A percentile compares a stretch with the other conserved stretches of the same genome.
Conservation (phyloP, 108 stramenopile species). For the Nitzschia putrida region DNA sequence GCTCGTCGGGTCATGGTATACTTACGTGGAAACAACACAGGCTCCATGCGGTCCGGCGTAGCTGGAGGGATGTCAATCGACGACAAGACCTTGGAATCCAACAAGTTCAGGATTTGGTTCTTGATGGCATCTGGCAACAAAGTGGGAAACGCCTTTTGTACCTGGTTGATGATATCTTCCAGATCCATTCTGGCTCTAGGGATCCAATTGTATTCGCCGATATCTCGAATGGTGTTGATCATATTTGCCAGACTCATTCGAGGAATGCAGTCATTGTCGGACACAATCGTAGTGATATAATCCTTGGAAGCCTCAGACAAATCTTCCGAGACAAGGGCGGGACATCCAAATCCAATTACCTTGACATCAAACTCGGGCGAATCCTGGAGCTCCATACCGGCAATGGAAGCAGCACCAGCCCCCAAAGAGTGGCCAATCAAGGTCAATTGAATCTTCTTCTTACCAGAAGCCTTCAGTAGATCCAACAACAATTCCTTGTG, state of each 20-base stretch:
- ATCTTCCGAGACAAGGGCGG: conserved; percentile 61
- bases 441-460: conserved; percentile 61
- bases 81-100: conserved; percentile 16
- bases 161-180: conserved; percentile 52
- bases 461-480: conserved; percentile 47
- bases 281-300: conserved; percentile 70
- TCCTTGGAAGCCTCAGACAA: conserved; percentile 57
- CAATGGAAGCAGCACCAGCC: conserved; percentile 78
- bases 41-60: conserved; percentile 25
- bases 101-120: conserved; percentile 13
- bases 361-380: conserved; percentile 45
- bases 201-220: conserved; percentile 62
- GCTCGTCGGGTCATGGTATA: background rate
- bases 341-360: conserved; percentile 81
- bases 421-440: conserved; percentile 77
- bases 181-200: conserved; percentile 57
- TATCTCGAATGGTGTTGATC: conserved; percentile 60
- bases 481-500: conserved; percentile 57
- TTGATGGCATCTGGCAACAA: conserved; percentile 19
- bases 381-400: conserved; percentile 69
- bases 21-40: conserved; percentile 38
- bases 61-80: conserved; percentile 7
- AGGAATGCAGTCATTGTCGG: conserved; percentile 75
- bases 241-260: conserved; percentile 65
- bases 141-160: conserved; percentile 27